phyloP scores from a whole-genome alignment of 2,329 filamentous ascomycete species.

The Pseudofabraea citricarpa region DNA sequence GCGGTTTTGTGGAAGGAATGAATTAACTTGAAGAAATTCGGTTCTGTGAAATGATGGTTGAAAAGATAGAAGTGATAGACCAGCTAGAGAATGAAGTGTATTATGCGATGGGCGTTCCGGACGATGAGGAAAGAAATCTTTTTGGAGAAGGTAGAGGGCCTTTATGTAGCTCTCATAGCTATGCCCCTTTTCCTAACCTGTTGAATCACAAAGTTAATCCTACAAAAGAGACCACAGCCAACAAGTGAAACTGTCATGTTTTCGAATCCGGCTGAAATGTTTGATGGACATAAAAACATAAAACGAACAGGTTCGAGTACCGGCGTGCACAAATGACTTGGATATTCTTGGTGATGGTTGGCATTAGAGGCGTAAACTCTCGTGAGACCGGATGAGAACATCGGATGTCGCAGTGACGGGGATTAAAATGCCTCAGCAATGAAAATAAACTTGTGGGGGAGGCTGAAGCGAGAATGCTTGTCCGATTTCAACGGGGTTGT shows the following conservation, averaged over 20 bases:
- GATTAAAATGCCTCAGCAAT: no score
- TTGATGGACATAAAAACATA: constrained; percentile 1
- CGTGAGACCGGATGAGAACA: no score
- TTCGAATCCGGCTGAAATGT: neutral
- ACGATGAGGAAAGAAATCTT: neutral
- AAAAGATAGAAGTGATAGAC: neutral
- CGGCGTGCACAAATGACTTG: neutral
- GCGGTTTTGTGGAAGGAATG: neutral
- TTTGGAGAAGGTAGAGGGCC: neutral
- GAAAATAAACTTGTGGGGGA: no score
- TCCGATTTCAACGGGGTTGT: no score
- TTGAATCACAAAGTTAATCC: neutral
- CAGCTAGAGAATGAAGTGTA: neutral
- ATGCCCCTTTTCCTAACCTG: neutral
- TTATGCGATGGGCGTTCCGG: neutral
- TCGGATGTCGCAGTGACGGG: no score
- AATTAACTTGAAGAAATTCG: neutral
- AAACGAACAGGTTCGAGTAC: neutral
- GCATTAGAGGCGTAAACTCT: neutral
- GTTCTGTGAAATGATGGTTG: neutral
- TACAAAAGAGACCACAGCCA: neutral
- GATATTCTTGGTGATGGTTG: neutral
- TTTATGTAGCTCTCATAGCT: neutral
- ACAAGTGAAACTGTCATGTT: neutral
- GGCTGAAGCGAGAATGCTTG: no score